Percentiles rank a stretch among this genome's conserved stretches.
Evolutionary conservation across 2,329 filamentous ascomycete genomes (phyloP).

Genomic region (Aspergillus puulaauensis): DNA sequence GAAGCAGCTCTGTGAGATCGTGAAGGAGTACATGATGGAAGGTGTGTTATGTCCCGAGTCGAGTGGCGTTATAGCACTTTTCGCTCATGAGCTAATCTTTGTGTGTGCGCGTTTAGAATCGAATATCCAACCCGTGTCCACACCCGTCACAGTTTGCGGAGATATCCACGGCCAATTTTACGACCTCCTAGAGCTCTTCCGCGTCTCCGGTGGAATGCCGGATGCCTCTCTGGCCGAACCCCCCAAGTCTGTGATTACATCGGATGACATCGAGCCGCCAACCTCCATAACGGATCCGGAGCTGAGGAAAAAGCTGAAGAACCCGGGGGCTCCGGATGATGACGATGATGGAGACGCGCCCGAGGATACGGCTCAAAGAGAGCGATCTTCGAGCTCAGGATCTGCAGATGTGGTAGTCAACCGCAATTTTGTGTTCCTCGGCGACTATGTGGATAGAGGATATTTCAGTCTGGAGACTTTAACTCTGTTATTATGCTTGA

Average conservation of each 20-base stretch:
- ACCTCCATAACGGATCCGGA: slow-evolving; percentile 86
- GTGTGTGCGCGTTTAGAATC: slow-evolving; percentile 63
- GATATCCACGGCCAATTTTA: slow-evolving; percentile 99
- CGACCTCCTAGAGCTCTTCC: slow-evolving; percentile 93
- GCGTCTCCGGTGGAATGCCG: slow-evolving; percentile 94
- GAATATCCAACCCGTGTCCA: slow-evolving; percentile 97
- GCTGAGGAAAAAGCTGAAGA: slow-evolving; percentile 77
- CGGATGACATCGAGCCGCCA: slow-evolving; percentile 90
- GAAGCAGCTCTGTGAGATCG: slow-evolving; percentile 98
- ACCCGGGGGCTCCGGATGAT: slow-evolving; percentile 29
- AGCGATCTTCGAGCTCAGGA: slow-evolving; percentile 29
- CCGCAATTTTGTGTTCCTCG: slow-evolving; percentile 71
- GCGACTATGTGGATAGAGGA: slow-evolving; percentile 72
- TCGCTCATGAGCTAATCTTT: slow-evolving; percentile 11
- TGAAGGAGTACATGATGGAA: slow-evolving; percentile 99
- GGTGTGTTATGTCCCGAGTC: slow-evolving; percentile 51
- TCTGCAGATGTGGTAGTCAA: slow-evolving; percentile 47
- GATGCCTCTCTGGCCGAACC: slow-evolving; percentile 71
- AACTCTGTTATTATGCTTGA: slow-evolving; percentile 69
- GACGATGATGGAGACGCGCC: slow-evolving; percentile 31
- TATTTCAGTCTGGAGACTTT: slow-evolving; percentile 75
- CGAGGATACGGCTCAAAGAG: slow-evolving; percentile 20
- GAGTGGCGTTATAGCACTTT: background rate
- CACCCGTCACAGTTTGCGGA: slow-evolving; percentile 94
- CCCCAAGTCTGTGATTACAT: slow-evolving; percentile 73